These are phyloP conservation scores for Coelastrella sp. DNA, from an alignment of 139 green algal genomes.

Conservation along the genomic window DNA sequence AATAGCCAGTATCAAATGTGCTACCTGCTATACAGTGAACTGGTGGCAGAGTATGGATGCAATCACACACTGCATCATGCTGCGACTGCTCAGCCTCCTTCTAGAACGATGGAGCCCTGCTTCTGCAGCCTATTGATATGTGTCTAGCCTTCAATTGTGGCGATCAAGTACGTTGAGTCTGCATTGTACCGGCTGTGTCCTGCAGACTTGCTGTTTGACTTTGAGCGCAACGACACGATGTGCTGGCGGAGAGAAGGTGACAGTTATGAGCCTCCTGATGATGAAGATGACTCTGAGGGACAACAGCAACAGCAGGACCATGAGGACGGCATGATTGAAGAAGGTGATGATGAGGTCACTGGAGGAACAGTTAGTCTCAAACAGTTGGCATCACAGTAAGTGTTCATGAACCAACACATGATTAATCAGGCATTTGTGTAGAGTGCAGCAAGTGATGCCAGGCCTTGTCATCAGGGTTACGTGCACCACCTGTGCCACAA, in stretches of 20 bases:
- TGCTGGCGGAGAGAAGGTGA: slow-evolving; percentile 38
- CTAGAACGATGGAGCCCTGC: too few species aligned
- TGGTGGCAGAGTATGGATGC: too few species aligned
- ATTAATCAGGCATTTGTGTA: not conserved
- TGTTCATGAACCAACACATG: not conserved
- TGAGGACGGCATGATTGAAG: not conserved
- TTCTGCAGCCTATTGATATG: too few species aligned
- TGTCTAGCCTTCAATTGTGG: too few species aligned
- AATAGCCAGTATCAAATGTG: too few species aligned
- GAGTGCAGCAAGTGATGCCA: not conserved
- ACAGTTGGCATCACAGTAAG: not conserved
- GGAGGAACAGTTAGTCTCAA: not conserved
- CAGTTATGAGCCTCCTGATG: slow-evolving; percentile 27
- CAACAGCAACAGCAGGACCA: not conserved
- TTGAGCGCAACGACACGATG: not conserved
- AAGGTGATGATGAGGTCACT: not conserved
- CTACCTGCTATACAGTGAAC: too few species aligned
- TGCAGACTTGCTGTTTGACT: slow-evolving; percentile 38
- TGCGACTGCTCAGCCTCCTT: too few species aligned
- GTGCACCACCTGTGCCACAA: too few species aligned
- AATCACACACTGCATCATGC: too few species aligned
- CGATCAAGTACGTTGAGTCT: too few species aligned
- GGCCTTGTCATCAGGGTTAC: not conserved
- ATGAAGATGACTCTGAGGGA: too few species aligned
- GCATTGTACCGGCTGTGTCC: not conserved